These are phyloP conservation scores for Plectranthus barbatus DNA, from an alignment of 257 asterid genomes.

Conservation along the genomic window DNA sequence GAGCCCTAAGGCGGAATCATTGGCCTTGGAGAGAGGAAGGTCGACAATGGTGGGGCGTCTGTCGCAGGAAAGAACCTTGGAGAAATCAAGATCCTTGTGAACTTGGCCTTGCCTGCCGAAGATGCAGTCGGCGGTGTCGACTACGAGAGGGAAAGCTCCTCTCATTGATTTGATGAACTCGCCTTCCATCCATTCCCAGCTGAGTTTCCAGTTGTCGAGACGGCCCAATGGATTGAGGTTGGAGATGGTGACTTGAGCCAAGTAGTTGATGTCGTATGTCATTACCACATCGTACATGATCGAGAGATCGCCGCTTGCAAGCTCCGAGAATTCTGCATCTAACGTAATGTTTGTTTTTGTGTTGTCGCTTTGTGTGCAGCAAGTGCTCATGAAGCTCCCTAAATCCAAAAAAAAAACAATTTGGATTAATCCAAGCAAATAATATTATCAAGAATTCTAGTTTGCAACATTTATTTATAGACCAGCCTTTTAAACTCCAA, in stretches of 20 bases:
- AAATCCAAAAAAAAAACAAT: neutral
- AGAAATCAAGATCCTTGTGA: conserved; percentile 36
- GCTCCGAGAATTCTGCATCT: conserved; percentile 21
- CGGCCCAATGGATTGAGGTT: conserved; percentile 45
- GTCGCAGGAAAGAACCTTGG: conserved; percentile 41
- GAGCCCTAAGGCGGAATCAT: conserved; percentile 46
- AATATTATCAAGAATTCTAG: too few species aligned
- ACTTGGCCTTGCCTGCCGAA: conserved; percentile 43
- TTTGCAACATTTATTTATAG: too few species aligned
- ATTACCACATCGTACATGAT: conserved; percentile 50
- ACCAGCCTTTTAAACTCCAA: too few species aligned
- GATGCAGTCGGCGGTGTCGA: conserved; percentile 44
- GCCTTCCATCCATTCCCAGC: conserved; percentile 64
- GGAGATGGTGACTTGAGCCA: conserved; percentile 54
- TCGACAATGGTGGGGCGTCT: conserved; percentile 51
- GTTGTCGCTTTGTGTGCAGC: conserved; percentile 34
- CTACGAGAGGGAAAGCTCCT: conserved; percentile 48
- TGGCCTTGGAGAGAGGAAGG: conserved; percentile 45
- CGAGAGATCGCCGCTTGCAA: conserved; percentile 43
- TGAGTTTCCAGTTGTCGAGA: conserved; percentile 47
- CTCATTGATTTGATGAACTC: conserved; percentile 58
- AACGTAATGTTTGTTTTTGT: conserved; percentile 17
- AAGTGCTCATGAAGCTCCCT: conserved; percentile 34
- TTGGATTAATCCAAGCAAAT: too few species aligned
- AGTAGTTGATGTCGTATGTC: conserved; percentile 35